Conservation (phyloP, 768 basidiomycete genomes). For the Cyclocybe aegerita region DNA sequence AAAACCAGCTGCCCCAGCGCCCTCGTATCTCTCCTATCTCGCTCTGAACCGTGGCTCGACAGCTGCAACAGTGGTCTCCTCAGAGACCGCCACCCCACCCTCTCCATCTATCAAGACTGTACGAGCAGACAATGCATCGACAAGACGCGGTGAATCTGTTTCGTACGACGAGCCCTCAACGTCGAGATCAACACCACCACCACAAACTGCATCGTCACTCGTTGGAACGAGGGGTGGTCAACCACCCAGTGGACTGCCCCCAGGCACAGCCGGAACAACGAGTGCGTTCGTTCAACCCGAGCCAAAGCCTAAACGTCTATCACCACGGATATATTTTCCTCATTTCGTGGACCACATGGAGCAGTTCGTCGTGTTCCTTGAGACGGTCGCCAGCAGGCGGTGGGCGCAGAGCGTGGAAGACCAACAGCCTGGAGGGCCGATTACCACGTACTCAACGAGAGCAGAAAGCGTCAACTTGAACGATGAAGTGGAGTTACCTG, state of each 20-base stretch:
- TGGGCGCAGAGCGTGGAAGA: slow-evolving; percentile 76
- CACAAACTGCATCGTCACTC: slow-evolving; percentile 13
- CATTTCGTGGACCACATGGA: slow-evolving; percentile 90
- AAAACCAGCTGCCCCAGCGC: slow-evolving; percentile 24
- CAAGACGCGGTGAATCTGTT: slow-evolving; percentile 26
- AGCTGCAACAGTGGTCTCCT: slow-evolving; percentile 35
- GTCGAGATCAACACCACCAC: slow-evolving; percentile 33
- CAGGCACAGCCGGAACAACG: not conserved
- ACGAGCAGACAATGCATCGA: slow-evolving; percentile 33
- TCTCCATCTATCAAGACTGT: slow-evolving; percentile 49
- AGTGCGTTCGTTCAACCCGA: slow-evolving; percentile 17
- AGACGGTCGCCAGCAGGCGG: slow-evolving; percentile 74
- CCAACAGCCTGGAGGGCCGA: slow-evolving; percentile 17
- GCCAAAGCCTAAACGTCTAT: slow-evolving; percentile 54
- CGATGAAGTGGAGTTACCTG: slow-evolving; percentile 2
- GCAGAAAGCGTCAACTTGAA: not conserved
- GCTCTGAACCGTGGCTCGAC: slow-evolving; percentile 62
- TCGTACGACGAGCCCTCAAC: slow-evolving; percentile 32
- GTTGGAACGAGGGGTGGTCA: not conserved
- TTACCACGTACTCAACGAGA: slow-evolving; percentile 4
- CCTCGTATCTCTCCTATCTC: slow-evolving; percentile 81
- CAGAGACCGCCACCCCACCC: slow-evolving; percentile 38
- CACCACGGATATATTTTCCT: slow-evolving; percentile 86
- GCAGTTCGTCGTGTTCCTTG: slow-evolving; percentile 85
- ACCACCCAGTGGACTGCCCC: not conserved